These are phyloP conservation scores for Apodospora peruviana DNA, from an alignment of 495 filamentous ascomycete species.

Conservation along the genomic window DNA sequence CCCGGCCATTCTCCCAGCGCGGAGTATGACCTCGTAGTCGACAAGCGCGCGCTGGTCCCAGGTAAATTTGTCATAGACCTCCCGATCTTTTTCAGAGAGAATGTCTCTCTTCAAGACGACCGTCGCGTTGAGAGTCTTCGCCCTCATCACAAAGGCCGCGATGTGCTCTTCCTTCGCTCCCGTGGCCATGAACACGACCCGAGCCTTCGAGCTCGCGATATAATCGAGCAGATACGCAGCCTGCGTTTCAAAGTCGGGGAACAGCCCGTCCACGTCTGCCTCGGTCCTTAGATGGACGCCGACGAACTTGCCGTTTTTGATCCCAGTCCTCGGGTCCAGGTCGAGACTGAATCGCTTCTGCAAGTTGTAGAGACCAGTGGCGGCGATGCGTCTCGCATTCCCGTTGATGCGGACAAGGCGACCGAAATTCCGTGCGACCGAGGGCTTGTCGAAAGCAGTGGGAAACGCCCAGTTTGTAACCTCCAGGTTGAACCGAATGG, in stretches of 20 bases:
- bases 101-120: conserved; percentile 24
- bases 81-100: conserved; percentile 18
- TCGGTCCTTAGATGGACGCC: conserved; percentile 21
- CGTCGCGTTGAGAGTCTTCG: conserved; percentile 19
- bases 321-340: conserved; percentile 10
- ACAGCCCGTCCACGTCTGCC: conserved; percentile 6
- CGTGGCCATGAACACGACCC: conserved; percentile 27
- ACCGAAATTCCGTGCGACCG: conserved; percentile 25
- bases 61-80: conserved; percentile 15
- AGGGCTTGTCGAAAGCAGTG: conserved; percentile 15
- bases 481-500: conserved; percentile 18
- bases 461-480: conserved; percentile 32
- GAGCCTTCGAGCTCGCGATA: conserved; percentile 7
- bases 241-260: conserved; percentile 15
- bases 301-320: conserved; percentile 12
- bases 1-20: conserved; percentile 24
- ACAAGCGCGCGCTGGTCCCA: conserved; percentile 31
- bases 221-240: conserved; percentile 15
- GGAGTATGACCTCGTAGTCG: conserved; percentile 35
- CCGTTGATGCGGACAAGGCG: conserved; percentile 22
- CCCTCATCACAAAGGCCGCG: conserved; percentile 9
- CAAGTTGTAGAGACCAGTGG: conserved; percentile 21
- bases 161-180: conserved; percentile 17
- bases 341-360: conserved; percentile 11
- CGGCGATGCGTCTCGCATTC: conserved; percentile 20